Base-by-base conservation (phyloP, 306 rosid genomes). In the Citrullus colocynthis region DNA sequence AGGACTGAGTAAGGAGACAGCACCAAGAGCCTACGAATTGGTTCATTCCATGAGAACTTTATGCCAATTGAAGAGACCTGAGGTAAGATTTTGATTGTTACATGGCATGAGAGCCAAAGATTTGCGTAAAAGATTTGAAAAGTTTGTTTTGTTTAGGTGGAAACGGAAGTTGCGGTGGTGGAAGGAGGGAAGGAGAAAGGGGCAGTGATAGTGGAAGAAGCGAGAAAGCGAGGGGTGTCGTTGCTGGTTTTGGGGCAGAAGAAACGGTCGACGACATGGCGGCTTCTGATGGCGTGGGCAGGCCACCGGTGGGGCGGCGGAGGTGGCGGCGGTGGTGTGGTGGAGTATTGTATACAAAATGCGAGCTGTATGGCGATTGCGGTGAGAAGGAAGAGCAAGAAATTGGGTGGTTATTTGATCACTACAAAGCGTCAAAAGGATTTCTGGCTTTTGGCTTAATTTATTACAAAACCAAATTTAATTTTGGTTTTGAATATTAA, bases 401-500 rank as follows among this genome's bases (percentile, higher is more conserved):
- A 91, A 67, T 79, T 79, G 73, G 99, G 97, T 59, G 99, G 99
- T 0, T 95, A 95, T 73, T 87, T 95, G 97, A 90, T 95, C 67
- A 95, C 97, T 49, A 95, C 97, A 2, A 95, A 95, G 78, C 93
- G 97, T 20, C 99, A 95, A 84, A 95, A 90, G 81, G 99, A 95
- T 83, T 95, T 95, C 85, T 95, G 99, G 97, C 93, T 95, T 81
- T 83, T 95, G 61, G 99, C 98, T 74, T 94, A 64, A 51, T 4
- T 24, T 37, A 15, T 2, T 12, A 13, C 6, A 5, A 75, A 65
- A 37, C 6, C 3, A 17, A 30, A 30, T 1, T 20, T 21, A 30
- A 30, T 1, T 20, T 21, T 56, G 28, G 60, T 2, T 32, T 62
- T 62, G 41, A 14, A 24, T 28, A 4, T 60, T 1, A 60, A 58